These are phyloP conservation scores for Diaporthe ilicicola DNA, from an alignment of 2,329 filamentous ascomycete genomes.

Conservation along the genomic window DNA sequence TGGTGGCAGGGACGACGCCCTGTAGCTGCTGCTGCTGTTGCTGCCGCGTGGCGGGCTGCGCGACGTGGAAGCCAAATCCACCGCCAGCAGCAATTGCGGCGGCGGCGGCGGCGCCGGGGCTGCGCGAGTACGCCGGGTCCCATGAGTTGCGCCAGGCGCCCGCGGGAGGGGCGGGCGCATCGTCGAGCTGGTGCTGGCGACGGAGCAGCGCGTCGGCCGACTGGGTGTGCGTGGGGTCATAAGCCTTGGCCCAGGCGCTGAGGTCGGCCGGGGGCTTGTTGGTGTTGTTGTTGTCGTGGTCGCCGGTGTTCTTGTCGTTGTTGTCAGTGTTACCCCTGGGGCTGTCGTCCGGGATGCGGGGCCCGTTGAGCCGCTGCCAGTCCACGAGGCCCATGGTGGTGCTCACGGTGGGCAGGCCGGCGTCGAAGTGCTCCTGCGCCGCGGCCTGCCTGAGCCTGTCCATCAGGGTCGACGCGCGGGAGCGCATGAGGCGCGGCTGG, in stretches of 20 bases:
- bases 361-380: constrained; percentile 22
- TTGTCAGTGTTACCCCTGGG: no score
- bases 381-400: constrained; percentile 20
- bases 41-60: not conserved
- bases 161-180: not conserved
- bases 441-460: not conserved
- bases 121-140: not conserved
- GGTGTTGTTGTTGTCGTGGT: not conserved
- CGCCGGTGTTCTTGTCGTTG: no score
- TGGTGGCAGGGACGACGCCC: no score
- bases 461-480: not conserved
- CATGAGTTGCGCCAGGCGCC: not conserved
- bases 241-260: not conserved
- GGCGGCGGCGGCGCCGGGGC: no score
- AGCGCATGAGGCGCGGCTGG: no score
- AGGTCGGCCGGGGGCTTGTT: not conserved
- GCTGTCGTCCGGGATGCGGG: not conserved
- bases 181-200: not conserved
- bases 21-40: no score
- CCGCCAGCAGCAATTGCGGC: not conserved
- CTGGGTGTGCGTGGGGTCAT: not conserved
- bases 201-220: not conserved
- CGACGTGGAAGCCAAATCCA: constrained; percentile 7
- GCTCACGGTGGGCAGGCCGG: not conserved
- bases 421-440: not conserved